A percentile compares a stretch with the other conserved stretches of the same genome.
These are phyloP conservation scores for Fomes fomentarius DNA, from an alignment of 1,284 basidiomycete genomes.

Conservation along the genomic window DNA sequence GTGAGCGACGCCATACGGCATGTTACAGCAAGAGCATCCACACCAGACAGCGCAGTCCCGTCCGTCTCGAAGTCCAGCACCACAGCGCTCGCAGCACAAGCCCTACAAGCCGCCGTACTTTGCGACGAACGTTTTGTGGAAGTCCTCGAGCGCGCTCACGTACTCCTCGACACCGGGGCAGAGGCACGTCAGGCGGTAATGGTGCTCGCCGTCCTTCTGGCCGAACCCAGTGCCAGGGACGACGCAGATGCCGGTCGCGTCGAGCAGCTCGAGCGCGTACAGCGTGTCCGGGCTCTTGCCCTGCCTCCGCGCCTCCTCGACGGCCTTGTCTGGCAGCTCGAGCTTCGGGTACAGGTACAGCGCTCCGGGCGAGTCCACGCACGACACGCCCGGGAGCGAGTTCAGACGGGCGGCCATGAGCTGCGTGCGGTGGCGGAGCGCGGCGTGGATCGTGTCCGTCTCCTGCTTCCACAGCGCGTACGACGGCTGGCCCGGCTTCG, in stretches of 20 bases:
- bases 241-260: slow-evolving; percentile 91
- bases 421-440: slow-evolving; percentile 71
- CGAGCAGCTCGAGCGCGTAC: slow-evolving; percentile 83
- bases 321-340: slow-evolving; percentile 69
- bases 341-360: slow-evolving; percentile 87
- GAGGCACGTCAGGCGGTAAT: slow-evolving; percentile 87
- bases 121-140: slow-evolving; percentile 79
- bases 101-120: slow-evolving; percentile 55
- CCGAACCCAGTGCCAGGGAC: slow-evolving; percentile 93
- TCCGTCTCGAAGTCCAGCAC: neutral
- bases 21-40: neutral
- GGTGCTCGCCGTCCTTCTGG: slow-evolving; percentile 85
- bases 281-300: slow-evolving; percentile 88
- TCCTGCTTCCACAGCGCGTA: slow-evolving; percentile 83
- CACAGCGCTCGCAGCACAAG: no score
- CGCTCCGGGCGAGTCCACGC: slow-evolving; percentile 88
- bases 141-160: slow-evolving; percentile 80
- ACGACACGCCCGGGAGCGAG: slow-evolving; percentile 78
- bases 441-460: slow-evolving; percentile 77
- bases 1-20: no score
- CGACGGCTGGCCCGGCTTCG: slow-evolving; percentile 72
- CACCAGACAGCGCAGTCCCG: neutral
- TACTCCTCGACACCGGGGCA: slow-evolving; percentile 93
- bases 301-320: slow-evolving; percentile 69
- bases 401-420: slow-evolving; percentile 81